These are phyloP conservation scores for Citeromyces hawaiiensis DNA, from an alignment of 1,139 yeast species.

Conservation along the genomic window DNA sequence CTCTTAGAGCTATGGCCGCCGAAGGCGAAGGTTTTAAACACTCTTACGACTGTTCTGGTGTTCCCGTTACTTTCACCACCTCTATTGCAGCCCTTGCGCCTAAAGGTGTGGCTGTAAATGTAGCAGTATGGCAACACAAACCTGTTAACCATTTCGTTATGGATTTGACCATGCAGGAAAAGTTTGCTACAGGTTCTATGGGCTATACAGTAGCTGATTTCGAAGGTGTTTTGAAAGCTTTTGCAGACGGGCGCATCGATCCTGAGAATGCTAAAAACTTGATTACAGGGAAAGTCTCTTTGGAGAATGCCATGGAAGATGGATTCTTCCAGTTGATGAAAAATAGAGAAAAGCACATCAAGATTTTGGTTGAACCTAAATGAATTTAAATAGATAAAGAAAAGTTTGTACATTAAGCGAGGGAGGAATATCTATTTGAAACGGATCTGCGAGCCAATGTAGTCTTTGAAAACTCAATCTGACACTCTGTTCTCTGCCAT, in stretches of 20 bases:
- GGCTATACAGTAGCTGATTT: conserved; percentile 25
- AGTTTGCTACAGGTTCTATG: conserved; percentile 25
- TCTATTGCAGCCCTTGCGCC: conserved; percentile 37
- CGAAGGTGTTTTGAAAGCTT: conserved; percentile 21
- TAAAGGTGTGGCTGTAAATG: conserved; percentile 51
- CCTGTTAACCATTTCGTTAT: conserved; percentile 23
- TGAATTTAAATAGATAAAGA: neutral
- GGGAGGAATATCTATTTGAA: neutral
- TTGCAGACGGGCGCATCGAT: conserved; percentile 18
- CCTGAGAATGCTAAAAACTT: conserved; percentile 16
- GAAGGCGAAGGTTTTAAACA: conserved; percentile 42
- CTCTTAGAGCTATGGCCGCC: conserved; percentile 25
- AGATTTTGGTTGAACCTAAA: conserved; percentile 21
- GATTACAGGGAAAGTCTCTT: conserved; percentile 22
- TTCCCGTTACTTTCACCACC: conserved; percentile 37
- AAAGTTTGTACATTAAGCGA: neutral
- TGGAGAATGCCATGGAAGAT: conserved; percentile 22
- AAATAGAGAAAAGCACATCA: conserved; percentile 24
- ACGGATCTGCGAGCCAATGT: too few relatives aligned
- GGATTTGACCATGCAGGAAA: conserved; percentile 25
- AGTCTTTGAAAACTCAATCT: too few relatives aligned
- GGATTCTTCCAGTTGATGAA: conserved; percentile 22
- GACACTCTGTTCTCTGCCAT: too few relatives aligned
- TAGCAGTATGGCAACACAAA: conserved; percentile 42
- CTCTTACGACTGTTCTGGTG: conserved; percentile 51